Percentiles rank a stretch among this genome's conserved stretches.
phyloP scores from a whole-genome alignment of 2,329 filamentous ascomycete species.

The Exophiala calicioides region DNA sequence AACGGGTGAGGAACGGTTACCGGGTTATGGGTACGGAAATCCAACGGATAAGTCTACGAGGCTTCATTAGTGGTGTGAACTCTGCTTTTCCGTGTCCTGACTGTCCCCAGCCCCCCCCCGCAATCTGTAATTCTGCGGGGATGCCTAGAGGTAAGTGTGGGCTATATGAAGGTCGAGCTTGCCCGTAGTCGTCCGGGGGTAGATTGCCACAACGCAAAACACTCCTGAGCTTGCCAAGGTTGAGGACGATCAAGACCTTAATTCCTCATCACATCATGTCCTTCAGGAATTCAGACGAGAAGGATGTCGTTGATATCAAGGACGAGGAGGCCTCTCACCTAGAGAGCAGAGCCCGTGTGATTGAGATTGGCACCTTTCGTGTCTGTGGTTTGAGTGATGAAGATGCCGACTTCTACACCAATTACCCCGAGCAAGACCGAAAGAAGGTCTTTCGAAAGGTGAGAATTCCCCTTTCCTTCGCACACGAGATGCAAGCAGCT shows the following conservation, averaged over 20 bases:
- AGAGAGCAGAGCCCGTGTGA: constrained; percentile 16
- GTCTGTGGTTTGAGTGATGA: constrained; percentile 34
- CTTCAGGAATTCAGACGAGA: constrained; percentile 5
- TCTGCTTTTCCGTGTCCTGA: too few species aligned
- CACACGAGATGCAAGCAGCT: not conserved
- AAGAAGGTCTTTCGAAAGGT: constrained; percentile 29
- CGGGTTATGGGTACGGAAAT: too few species aligned
- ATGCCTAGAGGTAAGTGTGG: too few species aligned
- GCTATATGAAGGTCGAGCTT: too few species aligned
- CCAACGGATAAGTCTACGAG: too few species aligned
- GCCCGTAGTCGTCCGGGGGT: not conserved
- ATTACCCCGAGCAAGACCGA: constrained; percentile 32
- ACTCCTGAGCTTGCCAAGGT: not conserved
- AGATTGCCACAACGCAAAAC: constrained; percentile 2
- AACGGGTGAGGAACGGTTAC: too few species aligned
- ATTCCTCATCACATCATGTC: constrained; percentile 5
- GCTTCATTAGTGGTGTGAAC: too few species aligned
- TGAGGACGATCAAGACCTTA: not conserved
- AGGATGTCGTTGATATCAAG: constrained; percentile 8
- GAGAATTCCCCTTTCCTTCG: constrained; percentile 45
- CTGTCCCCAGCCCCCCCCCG: too few species aligned
- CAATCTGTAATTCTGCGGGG: too few species aligned
- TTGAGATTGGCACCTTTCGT: constrained; percentile 35
- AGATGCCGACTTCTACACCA: constrained; percentile 37
- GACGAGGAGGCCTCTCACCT: constrained; percentile 1